Evolutionary conservation across 371 early-diverging fungal genomes (phyloP).

Genomic region (Mucor saturninus): DNA sequence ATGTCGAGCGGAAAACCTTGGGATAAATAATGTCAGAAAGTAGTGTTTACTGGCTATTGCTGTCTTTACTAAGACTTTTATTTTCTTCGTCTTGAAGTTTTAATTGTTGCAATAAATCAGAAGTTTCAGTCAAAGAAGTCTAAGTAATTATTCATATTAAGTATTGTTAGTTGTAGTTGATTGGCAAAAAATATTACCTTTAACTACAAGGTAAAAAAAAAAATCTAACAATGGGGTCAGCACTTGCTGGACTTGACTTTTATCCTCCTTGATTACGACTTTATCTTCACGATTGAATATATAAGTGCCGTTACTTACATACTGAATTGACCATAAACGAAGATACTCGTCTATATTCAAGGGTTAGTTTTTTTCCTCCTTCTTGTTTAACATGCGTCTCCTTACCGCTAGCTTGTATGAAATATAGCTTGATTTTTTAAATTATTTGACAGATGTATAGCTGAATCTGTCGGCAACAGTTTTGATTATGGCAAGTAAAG

Average conservation of each 20-base stretch:
- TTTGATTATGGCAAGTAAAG: conserved; percentile 17
- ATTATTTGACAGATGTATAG: conserved; percentile 9
- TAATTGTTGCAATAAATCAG: conserved; percentile 17
- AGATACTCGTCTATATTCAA: conserved; percentile 24
- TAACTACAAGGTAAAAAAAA: conserved; percentile 18
- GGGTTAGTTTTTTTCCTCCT: conserved; percentile 20
- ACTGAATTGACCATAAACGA: conserved; percentile 22
- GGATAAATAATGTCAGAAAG: conserved; percentile 14
- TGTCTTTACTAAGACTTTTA: conserved; percentile 15
- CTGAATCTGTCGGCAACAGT: conserved; percentile 10
- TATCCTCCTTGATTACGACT: conserved; percentile 15
- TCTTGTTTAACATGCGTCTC: conserved; percentile 6
- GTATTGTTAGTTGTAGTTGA: conserved; percentile 17
- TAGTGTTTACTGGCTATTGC: conserved; percentile 3
- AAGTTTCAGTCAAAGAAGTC: conserved; percentile 17
- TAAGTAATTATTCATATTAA: conserved; percentile 10
- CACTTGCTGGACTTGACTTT: conserved; percentile 18
- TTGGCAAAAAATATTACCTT: conserved; percentile 19
- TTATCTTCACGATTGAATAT: conserved; percentile 20
- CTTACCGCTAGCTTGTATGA: conserved; percentile 17
- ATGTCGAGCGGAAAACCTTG: conserved; percentile 16
- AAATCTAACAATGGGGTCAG: conserved; percentile 21
- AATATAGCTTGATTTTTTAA: conserved; percentile 13
- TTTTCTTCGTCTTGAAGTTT: conserved; percentile 20
- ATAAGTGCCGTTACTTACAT: conserved; percentile 17